Evolutionary conservation across 2,329 filamentous ascomycete genomes (phyloP).

Genomic region (Juglanconis oblonga): DNA sequence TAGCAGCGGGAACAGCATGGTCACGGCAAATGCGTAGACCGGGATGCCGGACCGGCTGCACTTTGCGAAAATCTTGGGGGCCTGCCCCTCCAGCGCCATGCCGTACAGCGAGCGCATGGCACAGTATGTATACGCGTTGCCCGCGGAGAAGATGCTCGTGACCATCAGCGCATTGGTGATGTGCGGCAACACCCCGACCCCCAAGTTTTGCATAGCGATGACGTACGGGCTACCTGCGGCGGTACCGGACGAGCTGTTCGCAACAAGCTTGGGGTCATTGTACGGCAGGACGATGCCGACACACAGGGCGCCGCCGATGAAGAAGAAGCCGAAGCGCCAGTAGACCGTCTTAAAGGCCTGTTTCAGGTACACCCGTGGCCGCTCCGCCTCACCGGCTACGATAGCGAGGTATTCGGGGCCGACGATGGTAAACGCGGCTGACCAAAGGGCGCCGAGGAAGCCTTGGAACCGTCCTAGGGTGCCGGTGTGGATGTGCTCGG

Average conservation of each 20-base stretch:
- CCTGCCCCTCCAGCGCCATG: constrained; percentile 17
- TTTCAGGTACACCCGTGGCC: constrained; percentile 62
- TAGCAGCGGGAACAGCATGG: constrained; percentile 51
- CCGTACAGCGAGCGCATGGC: constrained; percentile 20
- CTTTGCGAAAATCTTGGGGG: constrained; percentile 45
- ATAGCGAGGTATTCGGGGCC: constrained; percentile 67
- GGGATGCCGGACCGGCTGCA: constrained; percentile 61
- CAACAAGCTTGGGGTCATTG: constrained; percentile 54
- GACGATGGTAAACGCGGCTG: constrained; percentile 61
- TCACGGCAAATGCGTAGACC: constrained; percentile 53
- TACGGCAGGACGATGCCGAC: constrained; percentile 67
- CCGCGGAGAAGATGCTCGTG: constrained; percentile 18
- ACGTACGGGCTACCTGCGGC: constrained; percentile 61
- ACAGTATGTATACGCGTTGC: constrained; percentile 19
- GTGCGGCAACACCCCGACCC: constrained; percentile 51
- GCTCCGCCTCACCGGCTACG: constrained; percentile 67
- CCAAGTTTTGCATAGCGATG: constrained; percentile 57
- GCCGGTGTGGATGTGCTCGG: constrained; percentile 57
- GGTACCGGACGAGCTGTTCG: constrained; percentile 38
- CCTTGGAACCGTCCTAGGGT: constrained; percentile 66
- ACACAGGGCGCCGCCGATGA: constrained; percentile 64
- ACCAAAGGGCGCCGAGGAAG: constrained; percentile 65
- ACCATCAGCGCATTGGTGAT: constrained; percentile 52
- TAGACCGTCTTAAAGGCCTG: constrained; percentile 72
- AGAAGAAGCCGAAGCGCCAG: constrained; percentile 69